A percentile compares a stretch with the other conserved stretches of the same genome.
Evolutionary conservation across 2,329 filamentous ascomycete species (phyloP).

Genomic region (Aplosporella prunicola): DNA sequence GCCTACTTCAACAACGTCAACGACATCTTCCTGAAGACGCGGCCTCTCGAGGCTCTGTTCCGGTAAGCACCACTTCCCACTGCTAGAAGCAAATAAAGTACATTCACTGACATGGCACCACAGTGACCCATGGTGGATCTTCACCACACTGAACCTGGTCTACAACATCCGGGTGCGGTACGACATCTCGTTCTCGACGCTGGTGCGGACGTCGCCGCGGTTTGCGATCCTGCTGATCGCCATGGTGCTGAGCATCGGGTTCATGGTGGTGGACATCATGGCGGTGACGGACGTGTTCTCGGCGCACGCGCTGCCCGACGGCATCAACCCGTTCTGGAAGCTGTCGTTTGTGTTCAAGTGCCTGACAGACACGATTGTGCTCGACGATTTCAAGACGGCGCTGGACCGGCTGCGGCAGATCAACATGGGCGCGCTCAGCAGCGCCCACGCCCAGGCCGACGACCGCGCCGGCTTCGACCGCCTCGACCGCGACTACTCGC

Average conservation of each 20-base stretch:
- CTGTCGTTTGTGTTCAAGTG: constrained; percentile 57
- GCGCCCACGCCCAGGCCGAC: no score
- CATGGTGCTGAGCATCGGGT: constrained; percentile 52
- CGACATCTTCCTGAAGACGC: constrained; percentile 44
- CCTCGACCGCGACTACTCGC: no score
- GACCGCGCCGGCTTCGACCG: no score
- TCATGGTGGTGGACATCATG: constrained; percentile 52
- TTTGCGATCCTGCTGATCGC: constrained; percentile 53
- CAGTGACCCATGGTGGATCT: constrained; percentile 60
- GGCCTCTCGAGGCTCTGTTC: constrained; percentile 52
- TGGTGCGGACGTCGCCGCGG: constrained; percentile 52
- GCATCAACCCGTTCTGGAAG: constrained; percentile 61
- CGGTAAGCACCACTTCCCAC: constrained; percentile 29
- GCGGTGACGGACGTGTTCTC: constrained; percentile 46
- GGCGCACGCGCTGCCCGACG: constrained; percentile 29
- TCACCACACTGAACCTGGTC: constrained; percentile 50
- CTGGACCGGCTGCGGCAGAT: constrained; percentile 31
- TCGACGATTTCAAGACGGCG: constrained; percentile 59
- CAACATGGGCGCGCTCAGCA: constrained; percentile 4
- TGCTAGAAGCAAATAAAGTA: neutral
- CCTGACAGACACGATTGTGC: constrained; percentile 55
- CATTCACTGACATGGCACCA: neutral
- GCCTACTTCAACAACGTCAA: constrained; percentile 51
- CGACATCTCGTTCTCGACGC: constrained; percentile 47
- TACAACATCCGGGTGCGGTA: constrained; percentile 56